Evolutionary conservation across 768 basidiomycete species (phyloP), one percentile per base, ranked within the genome.

Genomic region (Phlebiopsis flavidoalba): DNA sequence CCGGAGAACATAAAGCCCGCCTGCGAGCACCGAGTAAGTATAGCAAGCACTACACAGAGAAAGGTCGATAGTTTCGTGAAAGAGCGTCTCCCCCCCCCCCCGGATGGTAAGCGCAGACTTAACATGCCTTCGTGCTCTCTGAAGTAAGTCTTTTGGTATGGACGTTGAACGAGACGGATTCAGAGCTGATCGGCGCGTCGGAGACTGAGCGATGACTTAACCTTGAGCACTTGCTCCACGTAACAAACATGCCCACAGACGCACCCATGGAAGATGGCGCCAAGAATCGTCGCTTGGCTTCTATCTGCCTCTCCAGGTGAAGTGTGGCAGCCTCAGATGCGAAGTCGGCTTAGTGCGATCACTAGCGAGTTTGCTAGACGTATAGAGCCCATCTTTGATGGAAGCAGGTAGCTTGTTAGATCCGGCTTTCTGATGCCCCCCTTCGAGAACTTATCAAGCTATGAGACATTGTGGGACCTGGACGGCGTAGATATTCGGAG

Each of bases 1-100:
- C 93, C 95, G 11, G 91, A 93, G 80, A 96, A 95, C 57, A 95
- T 85, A 77, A 98, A 96, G 1, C 95, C 94, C 4, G 93, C 92
- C 75, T 93, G 91, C 72, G n/a, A 97, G 76, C 14, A 97, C 93
- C 67, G 93, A 91, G 81, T n/a, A 97, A 98, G 65, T n/a, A 98
- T 82, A 53, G 95, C 95, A 61, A 98, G 87, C 55, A 95, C 94
- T 95, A 65, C 21, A 12, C 19, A 53, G 51, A 36, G 45, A 31
- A 31, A 6, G 26, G 26, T 31, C 2, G 6, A 15, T 19, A 19
- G 35, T 22, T 33, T 19, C 8, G 12, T 26, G 24, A 57, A 37
- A 24, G 45, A 43, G 57, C 37, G 12, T 36, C 53, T n/a, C n/a
- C n/a, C n/a, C n/a, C n/a, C n/a, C n/a, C n/a, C n/a, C 43, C 8